Base-by-base conservation (phyloP, 1,139 yeast species). In the Blastobotrys aristatus region DNA sequence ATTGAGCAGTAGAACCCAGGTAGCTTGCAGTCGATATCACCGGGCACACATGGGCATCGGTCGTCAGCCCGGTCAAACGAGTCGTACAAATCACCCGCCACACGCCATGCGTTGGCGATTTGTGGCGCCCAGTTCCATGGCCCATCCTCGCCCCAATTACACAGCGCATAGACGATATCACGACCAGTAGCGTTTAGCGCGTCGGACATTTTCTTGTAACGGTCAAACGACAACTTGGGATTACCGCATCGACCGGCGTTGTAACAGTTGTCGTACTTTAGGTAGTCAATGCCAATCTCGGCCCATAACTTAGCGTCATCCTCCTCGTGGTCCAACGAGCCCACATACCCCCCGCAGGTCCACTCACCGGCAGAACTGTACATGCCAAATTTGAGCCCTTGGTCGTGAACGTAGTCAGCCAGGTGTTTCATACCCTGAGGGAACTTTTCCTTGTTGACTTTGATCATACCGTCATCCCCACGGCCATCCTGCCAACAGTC, bases 251-350 rank as follows among this genome's bases (percentile, higher is more conserved):
- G 51, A 7, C 67, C 67, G 32, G 54, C 56, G 47, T 63, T 62
- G 51, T 49, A 59, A 50, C 68, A 64, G 49, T 64, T 64, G 44
- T 64, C 68, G 50, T 64, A 64, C 47, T 64, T 64, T 39, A 64
- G 51, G 45, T 63, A 64, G 50, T 64, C 68, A n/a, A 64, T 57
- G 1, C 52, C 65, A 59, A 63, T 59, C 18, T 51, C 54, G 1
- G 66, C 67, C 50, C 61, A 62, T 8, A 58, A 57, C 13, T 51
- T 44, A 18, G 67, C 67, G 50, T 64, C 68, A 7, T 47, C 40
- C 21, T 57, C 58, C 46, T 64, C 67, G 43, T 61, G 44, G 27
- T 55, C 61, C 30, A 63, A 54, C 2, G 65, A 62, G 1, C 67
- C 68, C 3, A 61, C 58, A 45, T 61, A 62, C 14, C 62, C 57